Conservation (phyloP, 306 rosid genomes). For the Neltuma alba region DNA sequence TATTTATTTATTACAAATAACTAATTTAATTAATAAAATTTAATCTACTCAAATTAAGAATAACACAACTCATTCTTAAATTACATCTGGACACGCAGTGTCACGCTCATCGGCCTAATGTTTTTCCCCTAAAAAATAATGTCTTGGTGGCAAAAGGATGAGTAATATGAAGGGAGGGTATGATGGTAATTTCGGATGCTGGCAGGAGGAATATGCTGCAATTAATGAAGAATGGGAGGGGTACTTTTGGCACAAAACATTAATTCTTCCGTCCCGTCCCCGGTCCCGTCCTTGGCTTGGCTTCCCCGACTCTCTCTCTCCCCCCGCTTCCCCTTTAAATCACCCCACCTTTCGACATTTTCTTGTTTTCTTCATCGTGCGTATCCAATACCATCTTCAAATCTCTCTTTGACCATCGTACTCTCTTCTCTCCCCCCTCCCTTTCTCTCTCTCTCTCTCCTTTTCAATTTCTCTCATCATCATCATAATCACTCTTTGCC, state of each 20-base stretch:
- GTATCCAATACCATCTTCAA: conserved; percentile 57
- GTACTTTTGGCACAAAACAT: conserved; percentile 20
- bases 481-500: conserved; percentile 50
- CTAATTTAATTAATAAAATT: too few relatives aligned
- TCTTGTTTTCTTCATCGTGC: conserved; percentile 27
- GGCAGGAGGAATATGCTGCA: conserved; percentile 11
- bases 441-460: neutral
- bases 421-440: neutral
- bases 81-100: neutral
- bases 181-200: neutral
- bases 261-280: neutral
- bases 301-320: too few relatives aligned
- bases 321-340: neutral
- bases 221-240: conserved; percentile 34
- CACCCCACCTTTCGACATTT: neutral
- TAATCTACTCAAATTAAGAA: too few relatives aligned
- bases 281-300: too few relatives aligned
- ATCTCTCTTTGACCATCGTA: conserved; percentile 90
- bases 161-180: neutral
- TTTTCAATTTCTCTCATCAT: conserved; percentile 19
- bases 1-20: too few relatives aligned
- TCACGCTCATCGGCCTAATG: too few relatives aligned
- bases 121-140: too few relatives aligned
- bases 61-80: too few relatives aligned
- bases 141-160: too few relatives aligned